A percentile compares a stretch with the other conserved stretches of the same genome.
phyloP scores from a whole-genome alignment of 1,284 basidiomycete species.

The Rhizoctonia solani region DNA sequence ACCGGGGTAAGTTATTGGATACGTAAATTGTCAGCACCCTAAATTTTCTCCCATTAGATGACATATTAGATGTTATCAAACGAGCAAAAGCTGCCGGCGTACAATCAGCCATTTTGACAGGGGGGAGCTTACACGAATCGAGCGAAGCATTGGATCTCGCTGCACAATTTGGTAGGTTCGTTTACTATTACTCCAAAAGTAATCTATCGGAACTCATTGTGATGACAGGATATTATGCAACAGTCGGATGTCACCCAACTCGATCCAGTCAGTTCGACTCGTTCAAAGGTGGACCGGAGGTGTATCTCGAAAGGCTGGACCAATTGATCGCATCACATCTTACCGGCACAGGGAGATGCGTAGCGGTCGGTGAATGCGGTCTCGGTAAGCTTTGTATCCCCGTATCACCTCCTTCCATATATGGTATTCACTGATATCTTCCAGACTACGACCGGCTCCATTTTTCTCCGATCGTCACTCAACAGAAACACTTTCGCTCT shows the following conservation, averaged over 20 bases:
- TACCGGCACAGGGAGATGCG: conserved; percentile 60
- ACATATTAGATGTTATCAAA: conserved; percentile 64
- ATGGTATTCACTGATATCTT: neutral
- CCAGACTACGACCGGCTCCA: conserved; percentile 84
- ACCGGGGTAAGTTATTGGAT: conserved; percentile 51
- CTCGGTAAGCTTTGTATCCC: conserved; percentile 57
- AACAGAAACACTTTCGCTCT: conserved; percentile 70
- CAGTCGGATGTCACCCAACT: conserved; percentile 86
- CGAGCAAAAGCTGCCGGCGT: conserved; percentile 70
- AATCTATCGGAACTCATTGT: neutral
- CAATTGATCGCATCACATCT: conserved; percentile 60
- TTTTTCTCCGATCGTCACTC: conserved; percentile 66
- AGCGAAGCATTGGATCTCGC: conserved; percentile 66
- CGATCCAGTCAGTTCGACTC: conserved; percentile 76
- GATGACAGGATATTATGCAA: conserved; percentile 67
- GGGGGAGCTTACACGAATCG: conserved; percentile 73
- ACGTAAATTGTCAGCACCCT: neutral
- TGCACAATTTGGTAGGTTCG: conserved; percentile 55
- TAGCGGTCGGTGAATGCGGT: conserved; percentile 87
- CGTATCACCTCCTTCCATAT: neutral
- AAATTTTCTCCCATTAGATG: conserved; percentile 54
- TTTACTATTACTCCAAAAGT: neutral
- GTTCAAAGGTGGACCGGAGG: conserved; percentile 61
- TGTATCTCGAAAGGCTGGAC: conserved; percentile 67
- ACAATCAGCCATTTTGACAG: conserved; percentile 79